Percentiles rank a stretch among this genome's conserved stretches.
Evolutionary conservation across 164 flowering plant species (phyloP).

Genomic region (Berberis thunbergii): DNA sequence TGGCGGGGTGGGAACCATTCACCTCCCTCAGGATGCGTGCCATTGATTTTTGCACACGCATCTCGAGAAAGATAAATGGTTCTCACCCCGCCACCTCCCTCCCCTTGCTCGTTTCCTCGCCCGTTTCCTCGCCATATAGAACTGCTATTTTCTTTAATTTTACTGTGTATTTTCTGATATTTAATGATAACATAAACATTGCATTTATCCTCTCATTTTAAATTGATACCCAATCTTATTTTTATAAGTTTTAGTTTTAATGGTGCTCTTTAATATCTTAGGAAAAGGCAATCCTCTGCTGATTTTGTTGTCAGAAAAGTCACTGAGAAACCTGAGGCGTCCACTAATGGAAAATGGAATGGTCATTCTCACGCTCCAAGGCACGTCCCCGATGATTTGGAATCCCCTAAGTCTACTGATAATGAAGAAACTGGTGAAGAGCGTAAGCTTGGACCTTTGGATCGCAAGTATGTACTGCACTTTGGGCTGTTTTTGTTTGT

Average conservation of each 20-base stretch:
- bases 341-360: constrained; percentile 63
- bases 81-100: too few species aligned
- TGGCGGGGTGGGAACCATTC: too few species aligned
- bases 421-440: constrained; percentile 56
- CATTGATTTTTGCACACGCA: too few species aligned
- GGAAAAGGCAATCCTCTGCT: constrained; percentile 60
- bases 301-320: constrained; percentile 44
- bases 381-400: constrained; percentile 27
- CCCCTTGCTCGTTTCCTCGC: too few species aligned
- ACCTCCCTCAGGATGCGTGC: too few species aligned
- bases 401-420: constrained; percentile 54
- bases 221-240: too few species aligned
- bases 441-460: constrained; percentile 37
- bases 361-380: constrained; percentile 40
- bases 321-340: constrained; percentile 34
- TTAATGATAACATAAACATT: not conserved
- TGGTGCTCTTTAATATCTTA: constrained; percentile 13
- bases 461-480: constrained; percentile 46
- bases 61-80: too few species aligned
- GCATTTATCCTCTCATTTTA: not conserved
- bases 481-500: not conserved
- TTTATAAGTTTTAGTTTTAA: not conserved
- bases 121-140: too few species aligned
- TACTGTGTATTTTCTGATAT: not conserved
- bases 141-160: too few species aligned